phyloP scores from a whole-genome alignment of 192 early-diverging fungal genomes.

The Polychytrium aggregatum region DNA sequence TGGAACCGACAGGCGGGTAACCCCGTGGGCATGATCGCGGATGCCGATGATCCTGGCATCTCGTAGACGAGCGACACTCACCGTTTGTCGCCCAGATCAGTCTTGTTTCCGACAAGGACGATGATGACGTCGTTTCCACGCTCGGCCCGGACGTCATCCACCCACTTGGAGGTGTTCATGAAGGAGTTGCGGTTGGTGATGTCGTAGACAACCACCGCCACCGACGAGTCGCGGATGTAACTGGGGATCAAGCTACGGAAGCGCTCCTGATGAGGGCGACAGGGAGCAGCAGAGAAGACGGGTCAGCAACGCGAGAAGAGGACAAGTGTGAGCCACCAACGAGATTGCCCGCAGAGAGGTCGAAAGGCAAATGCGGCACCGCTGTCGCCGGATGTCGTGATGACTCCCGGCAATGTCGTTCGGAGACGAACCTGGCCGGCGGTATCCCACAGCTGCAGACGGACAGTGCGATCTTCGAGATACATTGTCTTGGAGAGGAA shows the following conservation, averaged over 20 bases:
- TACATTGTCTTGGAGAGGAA: slow-evolving; percentile 99
- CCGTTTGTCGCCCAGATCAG: slow-evolving; percentile 90
- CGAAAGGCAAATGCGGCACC: too few relatives aligned
- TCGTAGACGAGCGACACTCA: slow-evolving; percentile 28
- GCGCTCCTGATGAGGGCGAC: slow-evolving; percentile 67
- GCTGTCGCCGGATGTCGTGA: too few relatives aligned
- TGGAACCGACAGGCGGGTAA: too few relatives aligned
- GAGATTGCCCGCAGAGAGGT: too few relatives aligned
- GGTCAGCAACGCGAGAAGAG: too few relatives aligned
- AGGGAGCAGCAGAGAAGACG: too few relatives aligned
- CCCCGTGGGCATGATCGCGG: too few relatives aligned
- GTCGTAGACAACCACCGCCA: slow-evolving; percentile 95
- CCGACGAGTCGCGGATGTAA: slow-evolving; percentile 97
- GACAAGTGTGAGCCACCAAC: too few relatives aligned
- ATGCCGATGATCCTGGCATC: too few relatives aligned
- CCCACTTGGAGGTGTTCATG: slow-evolving; percentile 94
- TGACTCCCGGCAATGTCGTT: background rate
- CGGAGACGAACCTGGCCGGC: slow-evolving; percentile 68
- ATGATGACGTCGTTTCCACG: slow-evolving; percentile 97
- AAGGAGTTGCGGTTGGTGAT: slow-evolving; percentile 96
- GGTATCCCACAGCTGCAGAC: slow-evolving; percentile 98
- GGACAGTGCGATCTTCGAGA: slow-evolving; percentile 92
- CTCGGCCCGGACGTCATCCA: slow-evolving; percentile 97
- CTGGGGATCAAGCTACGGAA: slow-evolving; percentile 95
- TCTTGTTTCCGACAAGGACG: slow-evolving; percentile 98